Evolutionary conservation across 805 yeast genomes (phyloP).

Genomic region (Saturnispora galanensis): DNA sequence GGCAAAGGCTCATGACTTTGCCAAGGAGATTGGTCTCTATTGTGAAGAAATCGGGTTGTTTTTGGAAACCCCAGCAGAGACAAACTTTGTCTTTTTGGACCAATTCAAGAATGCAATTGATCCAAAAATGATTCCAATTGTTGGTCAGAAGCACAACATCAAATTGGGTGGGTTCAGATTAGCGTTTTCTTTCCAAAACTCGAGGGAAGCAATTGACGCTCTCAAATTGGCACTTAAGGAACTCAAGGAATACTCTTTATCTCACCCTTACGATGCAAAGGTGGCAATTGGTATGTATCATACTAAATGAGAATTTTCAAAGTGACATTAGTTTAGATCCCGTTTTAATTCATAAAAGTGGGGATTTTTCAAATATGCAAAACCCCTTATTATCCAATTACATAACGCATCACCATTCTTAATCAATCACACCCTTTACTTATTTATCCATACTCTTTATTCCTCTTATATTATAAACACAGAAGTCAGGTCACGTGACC

Average conservation of each 20-base stretch:
- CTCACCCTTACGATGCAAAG: constrained; percentile 35
- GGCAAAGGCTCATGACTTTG: constrained; percentile 37
- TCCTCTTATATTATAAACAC: not conserved
- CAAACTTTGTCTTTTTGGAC: constrained; percentile 77
- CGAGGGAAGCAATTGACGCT: constrained; percentile 43
- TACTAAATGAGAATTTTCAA: not conserved
- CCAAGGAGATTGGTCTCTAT: constrained; percentile 40
- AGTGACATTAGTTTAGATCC: too few relatives aligned
- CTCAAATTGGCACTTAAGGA: constrained; percentile 52
- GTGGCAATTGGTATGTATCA: constrained; percentile 16
- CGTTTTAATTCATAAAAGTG: too few relatives aligned
- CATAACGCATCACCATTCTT: too few relatives aligned
- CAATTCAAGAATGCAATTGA: constrained; percentile 43
- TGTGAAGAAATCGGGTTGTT: constrained; percentile 43
- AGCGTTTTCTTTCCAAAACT: constrained; percentile 68
- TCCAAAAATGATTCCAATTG: constrained; percentile 27
- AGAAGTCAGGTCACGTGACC: constrained; percentile 1
- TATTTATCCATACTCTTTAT: too few relatives aligned
- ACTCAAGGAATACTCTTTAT: constrained; percentile 42
- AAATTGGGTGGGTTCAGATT: constrained; percentile 65
- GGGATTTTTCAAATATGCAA: too few relatives aligned
- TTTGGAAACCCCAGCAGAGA: constrained; percentile 64
- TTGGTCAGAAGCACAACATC: constrained; percentile 49
- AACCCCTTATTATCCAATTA: too few relatives aligned
- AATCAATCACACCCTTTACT: too few relatives aligned